Conservation (phyloP, 2,329 filamentous ascomycete species). For the Beauveria brongniartii region DNA sequence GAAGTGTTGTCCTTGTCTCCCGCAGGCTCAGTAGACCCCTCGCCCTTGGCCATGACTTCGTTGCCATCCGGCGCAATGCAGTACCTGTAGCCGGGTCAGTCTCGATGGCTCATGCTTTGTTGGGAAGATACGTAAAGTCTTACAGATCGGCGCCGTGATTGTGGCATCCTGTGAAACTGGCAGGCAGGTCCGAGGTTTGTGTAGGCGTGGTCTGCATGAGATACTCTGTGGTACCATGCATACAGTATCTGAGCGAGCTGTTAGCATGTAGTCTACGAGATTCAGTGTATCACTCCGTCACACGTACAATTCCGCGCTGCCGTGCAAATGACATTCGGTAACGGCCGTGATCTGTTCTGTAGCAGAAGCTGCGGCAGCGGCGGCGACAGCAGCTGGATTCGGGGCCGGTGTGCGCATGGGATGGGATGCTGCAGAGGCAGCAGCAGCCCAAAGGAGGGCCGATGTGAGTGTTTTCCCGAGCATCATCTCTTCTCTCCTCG, state of each 20-base stretch:
- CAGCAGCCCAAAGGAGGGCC: constrained; percentile 1
- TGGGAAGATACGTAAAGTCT: constrained; percentile 14
- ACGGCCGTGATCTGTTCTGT: constrained; percentile 25
- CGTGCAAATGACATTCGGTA: constrained; percentile 35
- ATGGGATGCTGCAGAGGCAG: constrained; percentile 1
- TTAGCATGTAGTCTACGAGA: background rate
- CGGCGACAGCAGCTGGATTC: constrained; percentile 1
- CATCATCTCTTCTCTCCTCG: background rate
- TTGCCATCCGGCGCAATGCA: constrained; percentile 52
- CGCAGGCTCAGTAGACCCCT: constrained; percentile 18
- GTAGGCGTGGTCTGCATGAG: constrained; percentile 40
- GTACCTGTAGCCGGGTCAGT: constrained; percentile 35
- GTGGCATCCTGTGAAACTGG: constrained; percentile 59
- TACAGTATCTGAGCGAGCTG: constrained; percentile 31
- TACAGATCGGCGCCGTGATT: constrained; percentile 50
- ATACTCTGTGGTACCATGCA: constrained; percentile 35
- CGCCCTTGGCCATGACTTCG: constrained; percentile 49
- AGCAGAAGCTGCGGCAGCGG: constrained; percentile 11
- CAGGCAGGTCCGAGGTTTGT: constrained; percentile 46
- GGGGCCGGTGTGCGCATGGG: constrained; percentile 7
- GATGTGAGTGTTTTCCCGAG: background rate
- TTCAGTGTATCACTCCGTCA: too few species aligned
- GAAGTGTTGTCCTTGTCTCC: constrained; percentile 16
- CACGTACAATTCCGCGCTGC: constrained; percentile 28
- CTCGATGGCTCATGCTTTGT: background rate